Percentiles rank a stretch among this genome's conserved stretches.
phyloP scores from a whole-genome alignment of 2,329 filamentous ascomycete genomes.

The Seiridium cupressi region DNA sequence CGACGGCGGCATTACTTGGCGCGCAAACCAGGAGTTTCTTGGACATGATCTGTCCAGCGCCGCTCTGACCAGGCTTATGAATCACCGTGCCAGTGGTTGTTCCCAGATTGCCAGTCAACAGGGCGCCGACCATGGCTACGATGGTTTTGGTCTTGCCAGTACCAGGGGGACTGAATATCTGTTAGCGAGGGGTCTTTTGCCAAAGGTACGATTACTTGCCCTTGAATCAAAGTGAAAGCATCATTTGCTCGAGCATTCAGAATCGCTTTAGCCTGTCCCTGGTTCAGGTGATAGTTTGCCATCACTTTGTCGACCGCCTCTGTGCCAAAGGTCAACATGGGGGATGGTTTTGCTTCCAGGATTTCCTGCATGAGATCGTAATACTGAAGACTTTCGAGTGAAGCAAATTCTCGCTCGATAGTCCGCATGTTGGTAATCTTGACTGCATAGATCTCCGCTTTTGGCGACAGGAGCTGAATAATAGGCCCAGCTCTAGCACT shows the following conservation, averaged over 20 bases:
- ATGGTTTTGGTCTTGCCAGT: constrained; percentile 99
- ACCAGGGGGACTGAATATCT: constrained; percentile 69
- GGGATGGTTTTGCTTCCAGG: constrained; percentile 83
- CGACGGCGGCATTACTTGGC: constrained; percentile 97
- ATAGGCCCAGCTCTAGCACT: constrained; percentile 66
- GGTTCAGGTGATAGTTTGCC: constrained; percentile 79
- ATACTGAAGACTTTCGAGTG: constrained; percentile 85
- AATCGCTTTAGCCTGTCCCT: constrained; percentile 86
- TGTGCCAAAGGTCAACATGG: constrained; percentile 77
- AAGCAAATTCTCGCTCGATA: constrained; percentile 92
- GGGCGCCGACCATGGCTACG: constrained; percentile 87
- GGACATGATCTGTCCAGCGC: constrained; percentile 33
- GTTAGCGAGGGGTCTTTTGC: constrained; percentile 25
- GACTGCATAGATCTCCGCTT: constrained; percentile 67
- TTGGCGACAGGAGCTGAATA: constrained; percentile 62
- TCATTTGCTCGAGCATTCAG: constrained; percentile 93
- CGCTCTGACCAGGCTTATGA: constrained; percentile 35
- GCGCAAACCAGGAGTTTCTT: constrained; percentile 96
- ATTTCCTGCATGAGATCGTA: constrained; percentile 96
- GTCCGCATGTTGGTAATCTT: constrained; percentile 93
- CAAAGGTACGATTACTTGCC: constrained; percentile 43
- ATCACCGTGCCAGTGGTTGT: constrained; percentile 41
- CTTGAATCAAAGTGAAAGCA: constrained; percentile 94
- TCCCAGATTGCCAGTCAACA: constrained; percentile 62
- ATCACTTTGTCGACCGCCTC: constrained; percentile 68